Base-by-base conservation (phyloP, 2,329 filamentous ascomycete genomes). In the Alternaria metachromatica region DNA sequence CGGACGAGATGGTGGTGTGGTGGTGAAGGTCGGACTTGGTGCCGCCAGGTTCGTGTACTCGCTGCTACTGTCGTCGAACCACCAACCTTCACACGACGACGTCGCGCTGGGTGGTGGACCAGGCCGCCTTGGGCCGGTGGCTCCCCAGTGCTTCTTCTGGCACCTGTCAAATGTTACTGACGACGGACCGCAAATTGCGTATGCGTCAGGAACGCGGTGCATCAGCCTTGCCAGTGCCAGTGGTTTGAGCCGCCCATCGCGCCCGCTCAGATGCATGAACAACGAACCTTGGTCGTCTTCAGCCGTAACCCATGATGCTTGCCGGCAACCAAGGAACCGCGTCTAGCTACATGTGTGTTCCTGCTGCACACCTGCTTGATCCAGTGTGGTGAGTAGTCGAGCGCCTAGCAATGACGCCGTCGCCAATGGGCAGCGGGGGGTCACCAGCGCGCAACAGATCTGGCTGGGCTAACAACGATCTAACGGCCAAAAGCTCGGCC, bases 141-240 rank as follows among this genome's bases (percentile, higher is more conserved):
- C 72, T 76, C 69, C 66, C 64, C 43, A 63, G 66, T 66, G 70
- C 67, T 55, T 69, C 65, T 65, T 69, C 65, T 73, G 69, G 71
- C 70, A 71, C 71, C 69, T 73, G 76, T 78, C 76, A 75, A 76
- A 77, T 72, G 74, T 74, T 51, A 51, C 30, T 51, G 49, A 21
- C 72, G 67, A 73, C 72, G 73, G 74, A 73, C 69, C 65, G 75
- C 75, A 74, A 79, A 80, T 80, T 80, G 78, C 78, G 77, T 80
- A 76, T 80, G 78, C 78, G 77, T 78, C 78, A 80, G 78, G 78
- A 79, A 80, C 78, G 74, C 73, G 73, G 68, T 76, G 74, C 76
- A 76, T 77, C 77, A 80, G 78, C 78, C 78, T 79, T 50, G 55
- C 54, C 43, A 41, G 37, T 79, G 77, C 68, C 68, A 54, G 59